These are phyloP conservation scores for Pythium angustatum DNA, from an alignment of 352 stramenopile species.

Conservation along the genomic window DNA sequence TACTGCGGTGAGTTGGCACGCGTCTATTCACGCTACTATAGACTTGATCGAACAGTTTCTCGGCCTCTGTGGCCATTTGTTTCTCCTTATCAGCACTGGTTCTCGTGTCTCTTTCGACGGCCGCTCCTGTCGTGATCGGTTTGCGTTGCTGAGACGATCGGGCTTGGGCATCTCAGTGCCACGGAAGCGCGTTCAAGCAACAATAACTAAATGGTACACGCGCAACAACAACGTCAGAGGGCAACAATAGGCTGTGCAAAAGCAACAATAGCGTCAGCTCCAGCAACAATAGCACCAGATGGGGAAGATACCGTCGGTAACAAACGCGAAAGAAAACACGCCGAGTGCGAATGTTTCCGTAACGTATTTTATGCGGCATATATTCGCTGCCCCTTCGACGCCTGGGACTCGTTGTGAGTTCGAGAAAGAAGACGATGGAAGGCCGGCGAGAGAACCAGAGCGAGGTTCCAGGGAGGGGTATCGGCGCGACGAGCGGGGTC, in stretches of 20 bases:
- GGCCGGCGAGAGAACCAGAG: not conserved
- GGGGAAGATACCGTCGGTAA: not conserved
- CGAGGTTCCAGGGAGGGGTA: not conserved
- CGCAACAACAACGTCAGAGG: not conserved
- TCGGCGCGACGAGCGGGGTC: not conserved
- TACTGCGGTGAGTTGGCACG: no score
- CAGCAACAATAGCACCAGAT: not conserved
- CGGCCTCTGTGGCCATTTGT: no score
- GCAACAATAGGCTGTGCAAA: not conserved
- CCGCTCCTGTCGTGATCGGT: no score
- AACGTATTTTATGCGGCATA: not conserved
- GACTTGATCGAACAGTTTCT: no score
- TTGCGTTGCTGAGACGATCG: no score
- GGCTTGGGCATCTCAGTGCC: no score
- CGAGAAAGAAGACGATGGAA: not conserved
- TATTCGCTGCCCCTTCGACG: not conserved
- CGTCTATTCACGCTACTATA: no score
- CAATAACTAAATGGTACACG: not conserved
- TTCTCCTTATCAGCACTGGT: no score
- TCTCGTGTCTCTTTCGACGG: no score
- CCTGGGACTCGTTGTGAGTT: not conserved
- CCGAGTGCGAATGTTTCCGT: not conserved
- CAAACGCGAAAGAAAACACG: not conserved
- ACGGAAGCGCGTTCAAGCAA: not conserved
- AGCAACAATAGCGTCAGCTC: not conserved